phyloP scores from a whole-genome alignment of 2,329 filamentous ascomycete genomes.

The Aspergillus unguis region DNA sequence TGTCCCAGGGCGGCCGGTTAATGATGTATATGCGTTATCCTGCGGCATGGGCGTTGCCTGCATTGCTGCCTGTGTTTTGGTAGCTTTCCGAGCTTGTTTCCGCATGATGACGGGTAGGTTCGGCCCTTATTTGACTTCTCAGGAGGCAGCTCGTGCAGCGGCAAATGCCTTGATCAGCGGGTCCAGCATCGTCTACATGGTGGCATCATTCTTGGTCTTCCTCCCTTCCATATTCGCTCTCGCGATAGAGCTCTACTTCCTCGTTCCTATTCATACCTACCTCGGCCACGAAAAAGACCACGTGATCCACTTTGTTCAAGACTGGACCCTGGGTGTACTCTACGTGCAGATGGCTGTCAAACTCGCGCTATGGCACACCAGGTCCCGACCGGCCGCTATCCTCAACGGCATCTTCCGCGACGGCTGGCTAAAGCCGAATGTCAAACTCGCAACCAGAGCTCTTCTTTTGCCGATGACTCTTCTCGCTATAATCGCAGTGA shows the following conservation, averaged over 20 bases:
- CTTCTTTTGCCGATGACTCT: conserved; percentile 75
- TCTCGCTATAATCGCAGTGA: conserved; percentile 61
- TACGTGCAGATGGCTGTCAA: conserved; percentile 79
- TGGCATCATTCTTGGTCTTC: conserved; percentile 69
- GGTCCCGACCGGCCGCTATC: conserved; percentile 69
- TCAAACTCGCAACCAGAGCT: conserved; percentile 73
- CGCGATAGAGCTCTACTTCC: conserved; percentile 80
- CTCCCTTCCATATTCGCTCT: conserved; percentile 77
- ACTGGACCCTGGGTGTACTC: conserved; percentile 89
- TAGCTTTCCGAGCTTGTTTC: conserved; percentile 44
- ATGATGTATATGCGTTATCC: conserved; percentile 95
- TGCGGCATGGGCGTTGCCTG: conserved; percentile 81
- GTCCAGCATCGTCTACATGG: conserved; percentile 67
- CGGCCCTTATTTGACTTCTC: conserved; percentile 29
- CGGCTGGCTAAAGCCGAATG: conserved; percentile 77
- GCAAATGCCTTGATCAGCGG: conserved; percentile 29
- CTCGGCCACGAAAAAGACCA: conserved; percentile 43
- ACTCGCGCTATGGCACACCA: conserved; percentile 64
- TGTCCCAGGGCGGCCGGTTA: conserved; percentile 71
- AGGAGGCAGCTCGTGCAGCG: conserved; percentile 24
- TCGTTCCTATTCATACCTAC: conserved; percentile 82
- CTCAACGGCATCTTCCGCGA: conserved; percentile 69
- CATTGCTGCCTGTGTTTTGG: conserved; percentile 59
- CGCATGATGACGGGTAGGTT: conserved; percentile 22
- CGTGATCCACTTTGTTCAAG: conserved; percentile 76